Evolutionary conservation across 2,329 filamentous ascomycete species (phyloP).

Genomic region (Penicillium sp.): DNA sequence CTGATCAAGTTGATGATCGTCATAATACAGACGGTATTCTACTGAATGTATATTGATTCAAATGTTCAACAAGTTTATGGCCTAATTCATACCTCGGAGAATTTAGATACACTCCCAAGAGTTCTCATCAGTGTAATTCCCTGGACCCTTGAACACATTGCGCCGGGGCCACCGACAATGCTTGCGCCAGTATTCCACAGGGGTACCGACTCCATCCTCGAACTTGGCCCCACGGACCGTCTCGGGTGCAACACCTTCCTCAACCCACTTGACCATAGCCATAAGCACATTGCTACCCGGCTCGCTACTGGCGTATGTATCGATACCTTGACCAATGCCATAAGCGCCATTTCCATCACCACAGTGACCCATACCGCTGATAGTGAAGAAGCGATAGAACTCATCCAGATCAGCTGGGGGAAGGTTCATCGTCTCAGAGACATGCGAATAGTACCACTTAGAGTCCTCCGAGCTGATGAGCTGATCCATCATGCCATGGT

Average conservation of each 20-base stretch:
- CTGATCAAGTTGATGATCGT: no score
- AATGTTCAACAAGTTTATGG: neutral
- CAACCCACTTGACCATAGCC: slow-evolving; percentile 53
- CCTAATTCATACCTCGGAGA: neutral
- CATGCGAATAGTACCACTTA: slow-evolving; percentile 54
- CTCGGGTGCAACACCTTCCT: slow-evolving; percentile 43
- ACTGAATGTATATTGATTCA: no score
- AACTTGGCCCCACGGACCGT: slow-evolving; percentile 48
- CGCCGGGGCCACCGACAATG: slow-evolving; percentile 47
- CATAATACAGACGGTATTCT: no score
- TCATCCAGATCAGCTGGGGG: slow-evolving; percentile 35
- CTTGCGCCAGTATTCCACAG: slow-evolving; percentile 45
- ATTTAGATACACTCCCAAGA: slow-evolving; percentile 35
- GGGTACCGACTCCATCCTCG: slow-evolving; percentile 35
- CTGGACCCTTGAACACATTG: slow-evolving; percentile 34
- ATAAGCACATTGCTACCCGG: slow-evolving; percentile 50
- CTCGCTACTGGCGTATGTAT: slow-evolving; percentile 24
- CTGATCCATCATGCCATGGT: slow-evolving; percentile 47
- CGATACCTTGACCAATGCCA: slow-evolving; percentile 39
- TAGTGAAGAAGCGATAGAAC: slow-evolving; percentile 52
- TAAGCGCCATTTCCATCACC: slow-evolving; percentile 43
- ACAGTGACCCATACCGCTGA: slow-evolving; percentile 60
- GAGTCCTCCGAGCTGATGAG: slow-evolving; percentile 55
- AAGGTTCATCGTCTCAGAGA: slow-evolving; percentile 40
- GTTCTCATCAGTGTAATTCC: slow-evolving; percentile 35